Evolutionary conservation across 495 filamentous ascomycete genomes (phyloP).

Genomic region (Penicillium ucsense): DNA sequence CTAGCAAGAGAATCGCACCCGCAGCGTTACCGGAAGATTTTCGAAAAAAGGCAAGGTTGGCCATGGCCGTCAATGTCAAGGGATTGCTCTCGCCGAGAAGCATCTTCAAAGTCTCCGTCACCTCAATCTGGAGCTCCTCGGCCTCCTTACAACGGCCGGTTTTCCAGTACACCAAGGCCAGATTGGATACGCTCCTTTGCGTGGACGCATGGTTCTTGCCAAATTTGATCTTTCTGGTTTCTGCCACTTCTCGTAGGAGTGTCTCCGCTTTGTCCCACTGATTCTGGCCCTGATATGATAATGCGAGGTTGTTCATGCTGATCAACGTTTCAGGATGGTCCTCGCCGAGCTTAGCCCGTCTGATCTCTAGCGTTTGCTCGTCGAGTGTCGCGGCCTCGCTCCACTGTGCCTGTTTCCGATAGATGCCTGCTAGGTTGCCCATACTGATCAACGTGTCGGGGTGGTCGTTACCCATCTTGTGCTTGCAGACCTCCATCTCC

Average conservation of each 20-base stretch:
- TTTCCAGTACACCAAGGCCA: no score
- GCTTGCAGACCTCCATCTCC: conserved; percentile 8
- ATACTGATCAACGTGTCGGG: conserved; percentile 11
- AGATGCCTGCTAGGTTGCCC: conserved; percentile 4
- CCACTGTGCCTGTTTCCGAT: not conserved
- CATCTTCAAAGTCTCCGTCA: not conserved
- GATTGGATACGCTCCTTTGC: no score
- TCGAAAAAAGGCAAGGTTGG: not conserved
- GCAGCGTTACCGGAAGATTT: no score
- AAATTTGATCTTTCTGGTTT: not conserved
- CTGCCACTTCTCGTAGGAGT: not conserved
- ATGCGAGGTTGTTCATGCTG: conserved; percentile 4
- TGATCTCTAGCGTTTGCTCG: not conserved
- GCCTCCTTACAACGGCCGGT: not conserved
- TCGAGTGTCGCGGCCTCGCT: not conserved
- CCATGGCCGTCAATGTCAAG: not conserved
- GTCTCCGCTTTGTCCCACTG: not conserved
- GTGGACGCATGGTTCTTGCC: not conserved
- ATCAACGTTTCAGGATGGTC: conserved; percentile 7
- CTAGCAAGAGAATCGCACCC: no score
- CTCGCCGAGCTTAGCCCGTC: conserved; percentile 2
- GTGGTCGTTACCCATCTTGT: conserved; percentile 22
- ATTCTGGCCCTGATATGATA: not conserved
- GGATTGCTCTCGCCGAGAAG: not conserved
- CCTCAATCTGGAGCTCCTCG: not conserved